Conservation (phyloP, 352 stramenopile species). For the Stramenopiles sp. region DNA sequence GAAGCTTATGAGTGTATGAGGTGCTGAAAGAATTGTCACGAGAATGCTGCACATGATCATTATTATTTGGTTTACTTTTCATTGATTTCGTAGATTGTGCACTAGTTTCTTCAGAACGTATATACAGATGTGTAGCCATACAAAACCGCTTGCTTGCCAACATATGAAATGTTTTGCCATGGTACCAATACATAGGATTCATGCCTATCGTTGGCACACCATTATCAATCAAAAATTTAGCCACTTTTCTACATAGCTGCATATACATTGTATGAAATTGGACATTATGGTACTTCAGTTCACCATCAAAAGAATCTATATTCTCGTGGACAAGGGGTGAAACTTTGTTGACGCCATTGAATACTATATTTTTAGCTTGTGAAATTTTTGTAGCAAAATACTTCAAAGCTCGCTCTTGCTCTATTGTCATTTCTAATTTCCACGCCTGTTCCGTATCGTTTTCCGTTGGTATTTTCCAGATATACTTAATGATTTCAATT, state of each 20-base stretch:
- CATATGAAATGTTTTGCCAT: not conserved
- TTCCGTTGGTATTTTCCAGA: not conserved
- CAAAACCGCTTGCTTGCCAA: not conserved
- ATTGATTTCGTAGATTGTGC: no score
- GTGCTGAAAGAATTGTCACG: no score
- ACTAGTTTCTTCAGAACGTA: no score
- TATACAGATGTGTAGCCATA: not conserved
- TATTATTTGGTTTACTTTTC: not conserved
- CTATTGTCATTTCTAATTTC: not conserved
- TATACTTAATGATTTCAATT: not conserved
- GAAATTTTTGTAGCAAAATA: not conserved
- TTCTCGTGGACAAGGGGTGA: not conserved
- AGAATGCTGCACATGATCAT: no score
- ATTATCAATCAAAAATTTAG: not conserved
- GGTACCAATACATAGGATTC: not conserved
- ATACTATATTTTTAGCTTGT: no score
- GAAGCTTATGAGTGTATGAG: slow-evolving; percentile 32
- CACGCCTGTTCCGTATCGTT: not conserved
- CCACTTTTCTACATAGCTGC: not conserved
- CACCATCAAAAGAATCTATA: not conserved
- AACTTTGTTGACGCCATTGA: no score
- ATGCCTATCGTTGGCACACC: not conserved
- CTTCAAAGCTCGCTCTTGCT: not conserved
- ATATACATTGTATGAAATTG: not conserved
- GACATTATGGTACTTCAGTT: not conserved